These are phyloP conservation scores for Huntiella bhutanensis DNA, from an alignment of 2,329 filamentous ascomycete genomes.

Conservation along the genomic window DNA sequence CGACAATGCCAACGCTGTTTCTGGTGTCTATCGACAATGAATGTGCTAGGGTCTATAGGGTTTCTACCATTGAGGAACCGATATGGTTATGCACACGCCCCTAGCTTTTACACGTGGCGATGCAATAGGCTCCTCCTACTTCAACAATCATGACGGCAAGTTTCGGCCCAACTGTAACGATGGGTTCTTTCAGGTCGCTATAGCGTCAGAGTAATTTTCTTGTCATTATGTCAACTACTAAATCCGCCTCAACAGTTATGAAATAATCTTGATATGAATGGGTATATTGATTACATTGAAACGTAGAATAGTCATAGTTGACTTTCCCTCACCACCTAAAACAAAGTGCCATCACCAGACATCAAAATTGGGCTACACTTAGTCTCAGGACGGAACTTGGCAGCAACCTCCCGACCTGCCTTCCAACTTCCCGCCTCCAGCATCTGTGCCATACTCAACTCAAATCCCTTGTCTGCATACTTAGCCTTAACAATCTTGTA, in stretches of 20 bases:
- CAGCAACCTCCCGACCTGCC: conserved; percentile 61
- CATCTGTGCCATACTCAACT: conserved; percentile 29
- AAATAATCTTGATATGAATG: not conserved
- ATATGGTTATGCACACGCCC: not conserved
- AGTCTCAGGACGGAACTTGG: conserved; percentile 58
- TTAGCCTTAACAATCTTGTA: conserved; percentile 23
- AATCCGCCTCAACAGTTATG: not conserved
- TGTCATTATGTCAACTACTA: not conserved
- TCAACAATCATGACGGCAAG: not conserved
- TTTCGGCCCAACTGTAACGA: not conserved
- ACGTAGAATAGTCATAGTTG: not conserved
- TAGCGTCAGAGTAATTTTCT: not conserved
- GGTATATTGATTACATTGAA: not conserved
- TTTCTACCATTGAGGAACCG: not conserved
- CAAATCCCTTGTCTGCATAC: conserved; percentile 19
- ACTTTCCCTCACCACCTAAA: conserved; percentile 26
- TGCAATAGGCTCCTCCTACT: not conserved
- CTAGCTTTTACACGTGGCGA: not conserved
- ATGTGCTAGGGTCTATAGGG: too few species aligned
- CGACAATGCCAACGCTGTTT: too few species aligned
- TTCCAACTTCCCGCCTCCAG: conserved; percentile 37
- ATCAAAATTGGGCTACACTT: conserved; percentile 73
- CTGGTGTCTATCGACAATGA: too few species aligned
- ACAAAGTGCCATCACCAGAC: conserved; percentile 62
- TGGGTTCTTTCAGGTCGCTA: not conserved